Conservation (phyloP, 2,329 filamentous ascomycete genomes). For the Penicillium sp. region DNA sequence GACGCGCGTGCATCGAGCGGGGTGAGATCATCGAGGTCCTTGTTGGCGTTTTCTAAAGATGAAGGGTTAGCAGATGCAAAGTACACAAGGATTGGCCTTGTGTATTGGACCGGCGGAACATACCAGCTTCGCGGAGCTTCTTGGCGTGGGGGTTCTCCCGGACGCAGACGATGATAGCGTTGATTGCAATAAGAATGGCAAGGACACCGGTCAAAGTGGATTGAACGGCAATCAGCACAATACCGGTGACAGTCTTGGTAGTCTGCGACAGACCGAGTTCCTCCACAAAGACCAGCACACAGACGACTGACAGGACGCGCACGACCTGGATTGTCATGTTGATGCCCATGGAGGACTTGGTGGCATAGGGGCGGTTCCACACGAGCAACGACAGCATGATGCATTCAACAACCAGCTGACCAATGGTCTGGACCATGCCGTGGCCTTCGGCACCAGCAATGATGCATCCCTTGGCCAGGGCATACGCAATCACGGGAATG, state of each 20-base stretch:
- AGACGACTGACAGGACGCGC: constrained; percentile 82
- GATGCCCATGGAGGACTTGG: constrained; percentile 85
- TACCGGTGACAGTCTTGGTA: constrained; percentile 88
- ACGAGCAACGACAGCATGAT: constrained; percentile 77
- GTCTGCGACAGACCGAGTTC: constrained; percentile 87
- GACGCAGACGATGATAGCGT: constrained; percentile 79
- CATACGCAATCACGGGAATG: constrained; percentile 83
- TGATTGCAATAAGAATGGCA: constrained; percentile 84
- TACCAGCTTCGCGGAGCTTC: constrained; percentile 87
- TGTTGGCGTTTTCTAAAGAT: constrained; percentile 68
- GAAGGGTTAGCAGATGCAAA: constrained; percentile 5
- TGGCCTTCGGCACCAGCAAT: constrained; percentile 84
- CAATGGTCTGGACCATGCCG: constrained; percentile 76
- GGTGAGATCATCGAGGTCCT: constrained; percentile 79
- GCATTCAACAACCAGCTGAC: constrained; percentile 78
- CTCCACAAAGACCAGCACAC: constrained; percentile 91
- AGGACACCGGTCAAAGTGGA: constrained; percentile 78
- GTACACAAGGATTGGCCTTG: not conserved
- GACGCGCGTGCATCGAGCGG: constrained; percentile 72
- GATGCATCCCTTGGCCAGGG: constrained; percentile 83
- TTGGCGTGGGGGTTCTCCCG: constrained; percentile 88
- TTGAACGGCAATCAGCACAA: constrained; percentile 93
- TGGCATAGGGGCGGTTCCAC: constrained; percentile 84
- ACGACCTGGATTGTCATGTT: constrained; percentile 91
- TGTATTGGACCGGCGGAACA: constrained; percentile 35